Base-by-base conservation (phyloP, 2,329 filamentous ascomycete genomes). In the Colletotrichum sp. region DNA sequence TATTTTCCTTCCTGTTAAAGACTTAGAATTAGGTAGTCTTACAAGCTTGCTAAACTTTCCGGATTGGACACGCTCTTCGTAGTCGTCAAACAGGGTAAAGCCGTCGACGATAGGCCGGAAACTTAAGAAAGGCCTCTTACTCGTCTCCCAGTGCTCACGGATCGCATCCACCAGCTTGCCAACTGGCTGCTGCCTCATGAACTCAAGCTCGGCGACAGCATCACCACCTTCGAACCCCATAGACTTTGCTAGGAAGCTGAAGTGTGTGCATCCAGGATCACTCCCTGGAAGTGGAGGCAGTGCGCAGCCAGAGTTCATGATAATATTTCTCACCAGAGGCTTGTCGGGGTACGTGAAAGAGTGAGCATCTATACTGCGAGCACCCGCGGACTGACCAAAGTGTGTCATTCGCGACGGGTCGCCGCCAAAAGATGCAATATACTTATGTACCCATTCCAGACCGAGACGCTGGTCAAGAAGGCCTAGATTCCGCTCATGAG, bases 1-100 rank as follows among this genome's bases (percentile, higher is more conserved):
- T 13, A 1, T n/a, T 13, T 1, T 52, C 43, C 0, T 52, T 3
- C 3, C 6, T 48, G 43, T 21, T 1, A 0, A 56, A 26, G 13
- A 16, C 55, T 28, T 12, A 0, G 13, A 15, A 28, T 10, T 0
- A 28, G 0, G 10, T n/a, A 8, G 5, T 4, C 58, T 32, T 21
- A 61, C 58, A n/a, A 61, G 58, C 28, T 24, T 61, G 7, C 26
- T 61, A 32, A 61, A 61, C 8, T 0, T 61, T 21, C 18, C 58
- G 16, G 58, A 18, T 4, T 61, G 1, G 6, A 32, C 12, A n/a
- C 58, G 58, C 58, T 61, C 28, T 32, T 34, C 58, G 10, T 34
- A 34, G 18, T 61, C 58, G 7, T 61, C 26, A 32, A 61, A 61
- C 18, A 61, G 1, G 0, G 58, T 61, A 32, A 34, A 34, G 0